phyloP scores from a whole-genome alignment of 2,329 filamentous ascomycete genomes.

The Apiospora koreana region DNA sequence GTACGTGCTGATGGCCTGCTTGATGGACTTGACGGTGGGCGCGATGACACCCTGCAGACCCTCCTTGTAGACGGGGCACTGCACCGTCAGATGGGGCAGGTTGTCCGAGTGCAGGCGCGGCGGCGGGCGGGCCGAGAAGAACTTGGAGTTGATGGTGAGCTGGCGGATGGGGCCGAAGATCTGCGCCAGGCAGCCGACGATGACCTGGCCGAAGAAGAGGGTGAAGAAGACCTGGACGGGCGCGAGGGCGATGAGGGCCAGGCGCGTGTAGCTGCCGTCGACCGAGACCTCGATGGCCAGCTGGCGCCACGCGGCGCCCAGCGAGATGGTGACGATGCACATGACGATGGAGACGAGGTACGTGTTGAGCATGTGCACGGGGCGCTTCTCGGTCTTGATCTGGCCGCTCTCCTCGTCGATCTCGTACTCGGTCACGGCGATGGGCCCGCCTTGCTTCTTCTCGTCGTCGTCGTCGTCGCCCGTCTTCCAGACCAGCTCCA shows the following conservation, averaged over 20 bases:
- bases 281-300: conserved; percentile 69
- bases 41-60: conserved; percentile 73
- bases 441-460: conserved; percentile 44
- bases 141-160: conserved; percentile 75
- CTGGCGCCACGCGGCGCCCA: conserved; percentile 71
- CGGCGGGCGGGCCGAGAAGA: conserved; percentile 74
- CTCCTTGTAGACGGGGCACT: conserved; percentile 89
- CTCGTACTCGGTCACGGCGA: conserved; percentile 50
- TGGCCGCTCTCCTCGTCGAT: conserved; percentile 74
- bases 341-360: conserved; percentile 68
- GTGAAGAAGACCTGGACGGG: conserved; percentile 80
- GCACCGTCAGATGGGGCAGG: conserved; percentile 77
- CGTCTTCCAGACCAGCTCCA: conserved; percentile 74
- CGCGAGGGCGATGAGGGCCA: conserved; percentile 65
- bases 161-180: conserved; percentile 75
- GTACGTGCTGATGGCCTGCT: conserved; percentile 75
- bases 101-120: conserved; percentile 56
- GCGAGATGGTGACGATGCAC: conserved; percentile 62
- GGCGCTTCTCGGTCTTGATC: conserved; percentile 63
- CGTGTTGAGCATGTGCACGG: conserved; percentile 70
- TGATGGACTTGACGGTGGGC: conserved; percentile 76
- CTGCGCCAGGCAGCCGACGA: conserved; percentile 74
- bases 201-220: conserved; percentile 78
- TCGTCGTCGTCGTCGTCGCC: conserved; percentile 54
- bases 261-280: conserved; percentile 61